Percentiles rank a stretch among this genome's conserved stretches.
These are phyloP conservation scores for Plasmodium coatneyi DNA, from an alignment of 169 alveolate species.

Conservation along the genomic window DNA sequence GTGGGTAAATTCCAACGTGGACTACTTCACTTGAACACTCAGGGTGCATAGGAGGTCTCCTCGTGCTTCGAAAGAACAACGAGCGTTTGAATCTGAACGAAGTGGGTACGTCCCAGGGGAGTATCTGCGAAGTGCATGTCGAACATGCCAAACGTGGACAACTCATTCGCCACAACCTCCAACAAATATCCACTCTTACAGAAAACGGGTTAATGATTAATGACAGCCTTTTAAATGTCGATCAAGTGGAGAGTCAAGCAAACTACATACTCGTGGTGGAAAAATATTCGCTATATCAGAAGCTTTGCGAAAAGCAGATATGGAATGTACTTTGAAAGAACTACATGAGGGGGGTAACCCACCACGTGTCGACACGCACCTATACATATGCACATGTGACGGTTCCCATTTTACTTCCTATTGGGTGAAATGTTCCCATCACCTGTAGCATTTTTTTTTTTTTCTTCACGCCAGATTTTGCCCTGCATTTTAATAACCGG, in stretches of 20 bases:
- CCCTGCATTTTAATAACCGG: constrained; percentile 80
- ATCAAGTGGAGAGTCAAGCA: constrained; percentile 47
- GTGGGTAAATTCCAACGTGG: neutral
- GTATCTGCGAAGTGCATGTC: neutral
- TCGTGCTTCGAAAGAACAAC: constrained; percentile 14
- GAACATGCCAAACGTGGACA: neutral
- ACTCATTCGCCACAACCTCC: neutral
- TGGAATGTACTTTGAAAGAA: constrained; percentile 34
- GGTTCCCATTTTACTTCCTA: neutral
- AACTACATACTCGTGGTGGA: constrained; percentile 78
- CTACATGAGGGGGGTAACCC: neutral
- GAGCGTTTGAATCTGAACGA: constrained; percentile 19
- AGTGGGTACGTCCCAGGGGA: constrained; percentile 8
- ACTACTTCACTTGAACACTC: neutral
- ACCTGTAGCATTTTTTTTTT: too few species aligned
- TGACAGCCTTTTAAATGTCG: constrained; percentile 61
- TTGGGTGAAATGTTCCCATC: neutral
- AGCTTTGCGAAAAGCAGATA: constrained; percentile 67
- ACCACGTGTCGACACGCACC: neutral
- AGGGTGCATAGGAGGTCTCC: constrained; percentile 68
- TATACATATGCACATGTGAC: neutral
- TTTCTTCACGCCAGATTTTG: constrained; percentile 36
- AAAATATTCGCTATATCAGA: constrained; percentile 76
- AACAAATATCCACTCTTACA: neutral
- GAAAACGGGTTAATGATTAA: constrained; percentile 60